Base-by-base conservation (phyloP, 2,329 filamentous ascomycete genomes). In the Colletotrichum coccodes region DNA sequence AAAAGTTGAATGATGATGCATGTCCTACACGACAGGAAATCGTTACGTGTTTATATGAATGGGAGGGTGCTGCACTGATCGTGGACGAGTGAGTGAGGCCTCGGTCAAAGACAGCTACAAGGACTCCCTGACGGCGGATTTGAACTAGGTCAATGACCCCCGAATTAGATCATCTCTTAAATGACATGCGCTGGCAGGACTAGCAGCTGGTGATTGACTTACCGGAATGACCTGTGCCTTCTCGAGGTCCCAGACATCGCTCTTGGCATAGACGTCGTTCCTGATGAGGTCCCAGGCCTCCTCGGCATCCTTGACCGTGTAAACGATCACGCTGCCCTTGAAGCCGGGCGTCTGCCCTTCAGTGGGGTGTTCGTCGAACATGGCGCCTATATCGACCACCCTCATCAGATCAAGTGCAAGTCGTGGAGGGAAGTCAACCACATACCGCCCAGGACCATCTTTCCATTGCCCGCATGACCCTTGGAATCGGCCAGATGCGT, bases 181-280 rank as follows among this genome's bases (percentile, higher is more conserved):
- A n/a, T n/a, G n/a, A n/a, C n/a, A n/a, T n/a, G n/a, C n/a, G n/a
- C n/a, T n/a, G n/a, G n/a, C n/a, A n/a, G n/a, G n/a, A n/a, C n/a
- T n/a, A n/a, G n/a, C n/a, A n/a, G n/a, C n/a, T n/a, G n/a, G n/a
- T 9, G 28, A 5, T 34, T 21, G n/a, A 61, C 66, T 62, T 65
- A 74, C 72, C 60, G 71, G 71, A 53, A 71, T 66, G 1, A 75
- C 70, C 21, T 75, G 73, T 2, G 46, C 72, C 8, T 75, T 75
- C 7, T 72, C 71, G 2, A 75, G 65, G 53, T 75, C 71, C 71
- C 72, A 75, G 1, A 75, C 73, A 6, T 68, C 73, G 12, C 54
- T 69, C 21, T 57, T 71, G 23, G 72, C 70, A 38, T 75, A 75
- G 2, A 72, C 16, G 3, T 75, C 73, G 1, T 72, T 64, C 26